Conservation (phyloP, 2,329 filamentous ascomycete genomes). For the Fusarium miscanthi region DNA sequence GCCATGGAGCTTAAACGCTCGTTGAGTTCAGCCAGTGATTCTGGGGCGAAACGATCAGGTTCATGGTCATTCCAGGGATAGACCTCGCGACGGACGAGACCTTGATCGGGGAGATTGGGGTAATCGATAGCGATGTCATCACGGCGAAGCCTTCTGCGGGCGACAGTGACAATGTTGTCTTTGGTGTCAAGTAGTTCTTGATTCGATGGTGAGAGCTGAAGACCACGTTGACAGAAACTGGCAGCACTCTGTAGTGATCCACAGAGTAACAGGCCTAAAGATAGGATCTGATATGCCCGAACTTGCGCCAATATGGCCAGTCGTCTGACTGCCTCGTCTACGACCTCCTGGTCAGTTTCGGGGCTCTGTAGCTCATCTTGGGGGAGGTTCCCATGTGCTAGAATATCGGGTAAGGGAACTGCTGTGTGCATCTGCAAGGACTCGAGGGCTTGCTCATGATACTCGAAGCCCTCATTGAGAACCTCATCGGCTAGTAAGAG, state of each 20-base stretch:
- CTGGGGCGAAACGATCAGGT: slow-evolving; percentile 75
- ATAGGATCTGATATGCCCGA: slow-evolving; percentile 68
- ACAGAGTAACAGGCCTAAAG: slow-evolving; percentile 69
- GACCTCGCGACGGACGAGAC: slow-evolving; percentile 75
- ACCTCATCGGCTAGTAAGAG: slow-evolving; percentile 88
- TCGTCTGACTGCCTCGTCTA: slow-evolving; percentile 50
- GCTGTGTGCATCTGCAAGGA: slow-evolving; percentile 55
- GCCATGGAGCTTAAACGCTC: slow-evolving; percentile 74
- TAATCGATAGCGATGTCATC: slow-evolving; percentile 58
- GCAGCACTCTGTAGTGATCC: slow-evolving; percentile 76
- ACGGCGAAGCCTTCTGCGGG: slow-evolving; percentile 59
- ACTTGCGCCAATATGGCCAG: slow-evolving; percentile 64
- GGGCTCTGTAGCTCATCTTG: slow-evolving; percentile 50
- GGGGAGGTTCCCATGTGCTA: slow-evolving; percentile 58
- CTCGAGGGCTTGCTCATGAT: slow-evolving; percentile 74
- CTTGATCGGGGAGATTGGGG: slow-evolving; percentile 72
- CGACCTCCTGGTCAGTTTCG: slow-evolving; percentile 49
- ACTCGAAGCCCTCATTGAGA: slow-evolving; percentile 82
- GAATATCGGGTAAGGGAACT: slow-evolving; percentile 56
- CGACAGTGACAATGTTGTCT: slow-evolving; percentile 65
- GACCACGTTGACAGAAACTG: slow-evolving; percentile 72
- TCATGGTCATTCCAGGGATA: slow-evolving; percentile 77
- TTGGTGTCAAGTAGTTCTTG: slow-evolving; percentile 65
- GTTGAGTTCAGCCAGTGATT: slow-evolving; percentile 79
- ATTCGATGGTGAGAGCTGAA: slow-evolving; percentile 65